phyloP scores from a whole-genome alignment of 495 filamentous ascomycete genomes.

The Arthonia radiata region DNA sequence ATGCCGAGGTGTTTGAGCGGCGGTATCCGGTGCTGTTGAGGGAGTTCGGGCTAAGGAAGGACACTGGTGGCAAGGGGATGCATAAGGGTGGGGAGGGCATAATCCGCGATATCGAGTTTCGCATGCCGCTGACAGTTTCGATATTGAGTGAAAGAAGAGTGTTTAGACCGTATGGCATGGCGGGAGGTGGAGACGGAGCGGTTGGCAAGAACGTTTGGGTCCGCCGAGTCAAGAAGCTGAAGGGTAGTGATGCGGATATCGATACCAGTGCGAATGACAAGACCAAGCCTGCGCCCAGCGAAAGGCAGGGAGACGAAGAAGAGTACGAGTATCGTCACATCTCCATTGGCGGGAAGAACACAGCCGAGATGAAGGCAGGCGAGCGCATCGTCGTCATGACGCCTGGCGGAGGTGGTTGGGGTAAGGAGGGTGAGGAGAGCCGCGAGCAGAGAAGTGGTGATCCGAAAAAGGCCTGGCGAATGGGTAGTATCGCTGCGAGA shows the following conservation, averaged over 20 bases:
- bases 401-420: conserved; percentile 55
- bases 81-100: conserved; percentile 78
- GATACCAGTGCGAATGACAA: conserved; percentile 2
- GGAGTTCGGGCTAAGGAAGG: conserved; percentile 50
- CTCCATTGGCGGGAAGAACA: conserved; percentile 86
- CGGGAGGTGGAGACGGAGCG: conserved; percentile 58
- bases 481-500: not conserved
- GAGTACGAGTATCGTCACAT: conserved; percentile 40
- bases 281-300: not conserved
- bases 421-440: conserved; percentile 29
- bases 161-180: conserved; percentile 68
- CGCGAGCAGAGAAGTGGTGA: conserved; percentile 5
- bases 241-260: conserved; percentile 7
- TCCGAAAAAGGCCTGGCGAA: not conserved
- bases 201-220: conserved; percentile 78
- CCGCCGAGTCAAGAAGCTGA: conserved; percentile 32
- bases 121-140: conserved; percentile 63
- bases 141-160: conserved; percentile 77
- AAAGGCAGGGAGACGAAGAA: conserved; percentile 10
- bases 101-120: conserved; percentile 82
- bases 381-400: conserved; percentile 64
- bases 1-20: conserved; percentile 85
- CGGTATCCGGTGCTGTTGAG: conserved; percentile 73
- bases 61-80: conserved; percentile 45
- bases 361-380: conserved; percentile 58